Conservation (phyloP, 306 rosid genomes). For the Lathyrus sativus region DNA sequence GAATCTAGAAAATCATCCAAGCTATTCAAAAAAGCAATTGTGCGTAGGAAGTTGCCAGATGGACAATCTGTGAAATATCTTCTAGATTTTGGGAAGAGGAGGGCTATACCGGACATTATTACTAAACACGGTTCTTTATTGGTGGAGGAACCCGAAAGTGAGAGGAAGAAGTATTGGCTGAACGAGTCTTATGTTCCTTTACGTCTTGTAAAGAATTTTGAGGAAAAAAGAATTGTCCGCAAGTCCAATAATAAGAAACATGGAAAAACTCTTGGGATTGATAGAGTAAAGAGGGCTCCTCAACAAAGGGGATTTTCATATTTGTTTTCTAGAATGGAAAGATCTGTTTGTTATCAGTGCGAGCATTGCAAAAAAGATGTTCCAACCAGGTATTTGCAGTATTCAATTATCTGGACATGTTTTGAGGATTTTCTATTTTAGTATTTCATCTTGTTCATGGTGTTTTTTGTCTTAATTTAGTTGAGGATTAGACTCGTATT, state of each 20-base stretch:
- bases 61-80: slow-evolving; percentile 71
- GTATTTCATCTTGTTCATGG: not conserved
- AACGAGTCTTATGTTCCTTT: slow-evolving; percentile 76
- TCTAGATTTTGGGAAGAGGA: slow-evolving; percentile 98
- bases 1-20: slow-evolving; percentile 75
- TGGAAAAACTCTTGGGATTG: slow-evolving; percentile 48
- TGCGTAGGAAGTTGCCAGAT: slow-evolving; percentile 83
- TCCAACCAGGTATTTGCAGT: slow-evolving; percentile 61
- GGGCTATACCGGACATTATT: slow-evolving; percentile 72
- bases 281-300: slow-evolving; percentile 45
- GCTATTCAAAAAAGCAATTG: slow-evolving; percentile 87
- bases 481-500: slow-evolving; percentile 11
- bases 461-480: slow-evolving; percentile 11
- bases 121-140: slow-evolving; percentile 62
- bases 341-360: slow-evolving; percentile 63
- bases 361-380: slow-evolving; percentile 91
- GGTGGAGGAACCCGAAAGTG: slow-evolving; percentile 74
- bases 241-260: slow-evolving; percentile 60
- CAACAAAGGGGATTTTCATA: slow-evolving; percentile 64
- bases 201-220: slow-evolving; percentile 89
- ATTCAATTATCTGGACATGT: slow-evolving; percentile 19
- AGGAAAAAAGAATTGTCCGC: slow-evolving; percentile 82
- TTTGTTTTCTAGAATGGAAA: slow-evolving; percentile 84
- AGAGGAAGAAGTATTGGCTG: slow-evolving; percentile 90
- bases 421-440: slow-evolving; percentile 23